A percentile compares a stretch with the other conserved stretches of the same genome.
Evolutionary conservation across 2,329 filamentous ascomycete genomes (phyloP).

Genomic region (Fusarium foetens): DNA sequence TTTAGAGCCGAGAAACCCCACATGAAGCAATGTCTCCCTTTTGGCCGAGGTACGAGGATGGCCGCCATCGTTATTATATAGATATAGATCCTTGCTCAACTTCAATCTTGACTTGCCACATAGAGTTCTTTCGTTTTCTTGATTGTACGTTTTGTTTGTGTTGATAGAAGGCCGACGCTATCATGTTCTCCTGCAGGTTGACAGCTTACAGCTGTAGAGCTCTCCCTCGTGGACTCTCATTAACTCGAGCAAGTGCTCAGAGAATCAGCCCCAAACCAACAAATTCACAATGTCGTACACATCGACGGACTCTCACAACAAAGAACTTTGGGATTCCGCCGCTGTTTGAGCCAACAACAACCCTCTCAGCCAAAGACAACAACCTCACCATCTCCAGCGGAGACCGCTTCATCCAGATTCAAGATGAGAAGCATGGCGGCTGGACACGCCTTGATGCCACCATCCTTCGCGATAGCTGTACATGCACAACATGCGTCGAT

Average conservation of each 20-base stretch:
- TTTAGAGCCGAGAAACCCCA: conserved; percentile 38
- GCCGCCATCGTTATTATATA: neutral
- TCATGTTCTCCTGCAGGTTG: conserved; percentile 29
- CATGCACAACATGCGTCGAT: conserved; percentile 64
- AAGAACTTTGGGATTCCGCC: conserved; percentile 24
- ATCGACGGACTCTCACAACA: conserved; percentile 1
- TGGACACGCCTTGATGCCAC: conserved; percentile 43
- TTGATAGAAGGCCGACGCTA: neutral
- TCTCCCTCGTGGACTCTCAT: conserved; percentile 3
- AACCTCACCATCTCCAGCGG: conserved; percentile 43
- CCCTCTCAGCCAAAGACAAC: conserved; percentile 10
- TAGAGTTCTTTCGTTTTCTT: neutral
- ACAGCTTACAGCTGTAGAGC: conserved; percentile 23
- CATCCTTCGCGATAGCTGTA: conserved; percentile 64
- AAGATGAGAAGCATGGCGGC: conserved; percentile 29
- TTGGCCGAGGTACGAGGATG: conserved; percentile 41
- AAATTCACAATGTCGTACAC: neutral
- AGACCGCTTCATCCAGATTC: conserved; percentile 43
- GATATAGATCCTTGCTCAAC: neutral
- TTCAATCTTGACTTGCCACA: neutral
- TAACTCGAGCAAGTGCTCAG: conserved; percentile 35
- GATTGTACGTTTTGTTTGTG: neutral
- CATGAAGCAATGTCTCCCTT: conserved; percentile 37
- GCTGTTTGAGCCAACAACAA: conserved; percentile 16
- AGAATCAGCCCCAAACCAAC: neutral